Conservation (phyloP, 2,329 filamentous ascomycete species). For the Exophiala spinifera region DNA sequence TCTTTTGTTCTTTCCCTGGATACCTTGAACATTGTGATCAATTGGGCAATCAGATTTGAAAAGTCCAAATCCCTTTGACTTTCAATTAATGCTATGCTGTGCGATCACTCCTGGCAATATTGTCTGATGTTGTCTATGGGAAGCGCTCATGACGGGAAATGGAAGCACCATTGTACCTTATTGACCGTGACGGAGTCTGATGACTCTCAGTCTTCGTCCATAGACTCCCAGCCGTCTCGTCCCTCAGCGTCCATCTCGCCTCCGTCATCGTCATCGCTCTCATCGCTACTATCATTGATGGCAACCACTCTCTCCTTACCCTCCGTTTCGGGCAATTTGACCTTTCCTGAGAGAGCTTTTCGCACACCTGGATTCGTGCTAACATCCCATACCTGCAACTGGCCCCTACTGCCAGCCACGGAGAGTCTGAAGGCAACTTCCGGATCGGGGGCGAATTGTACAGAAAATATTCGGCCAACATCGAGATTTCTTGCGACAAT, state of each 20-base stretch:
- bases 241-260: conserved; percentile 41
- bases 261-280: conserved; percentile 61
- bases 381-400: conserved; percentile 93
- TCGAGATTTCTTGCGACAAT: conserved; percentile 89
- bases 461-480: conserved; percentile 91
- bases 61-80: no score
- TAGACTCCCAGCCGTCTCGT: conserved; percentile 52
- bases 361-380: conserved; percentile 87
- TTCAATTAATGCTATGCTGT: no score
- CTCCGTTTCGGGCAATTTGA: conserved; percentile 57
- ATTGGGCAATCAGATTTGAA: no score
- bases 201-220: conserved; percentile 48
- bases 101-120: no score
- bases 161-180: no score
- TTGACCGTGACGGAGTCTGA: background rate
- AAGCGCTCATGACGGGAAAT: no score
- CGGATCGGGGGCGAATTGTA: conserved; percentile 81
- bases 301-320: conserved; percentile 74
- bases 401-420: conserved; percentile 90
- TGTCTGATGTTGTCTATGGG: no score
- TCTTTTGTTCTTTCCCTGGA: no score
- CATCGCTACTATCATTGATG: conserved; percentile 58
- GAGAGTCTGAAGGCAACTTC: conserved; percentile 90
- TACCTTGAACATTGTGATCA: no score
- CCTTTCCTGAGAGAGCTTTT: conserved; percentile 72